A percentile compares a stretch with the other conserved stretches of the same genome.
Evolutionary conservation across 306 rosid genomes (phyloP).

Genomic region (Vigna unguiculata): DNA sequence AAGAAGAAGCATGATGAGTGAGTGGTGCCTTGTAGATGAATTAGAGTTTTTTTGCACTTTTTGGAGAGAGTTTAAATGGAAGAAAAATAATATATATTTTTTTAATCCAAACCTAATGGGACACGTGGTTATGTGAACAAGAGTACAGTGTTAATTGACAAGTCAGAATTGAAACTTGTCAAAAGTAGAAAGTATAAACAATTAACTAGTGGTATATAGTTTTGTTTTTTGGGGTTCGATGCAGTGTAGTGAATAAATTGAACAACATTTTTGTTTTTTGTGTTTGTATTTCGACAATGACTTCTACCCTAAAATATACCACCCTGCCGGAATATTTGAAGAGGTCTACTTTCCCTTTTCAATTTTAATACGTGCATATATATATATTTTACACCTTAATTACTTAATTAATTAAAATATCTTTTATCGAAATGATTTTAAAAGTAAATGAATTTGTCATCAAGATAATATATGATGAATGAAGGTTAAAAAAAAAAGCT

Average conservation of each 20-base stretch:
- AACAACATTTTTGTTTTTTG: background rate
- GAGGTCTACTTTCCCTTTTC: background rate
- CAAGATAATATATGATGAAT: too few relatives aligned
- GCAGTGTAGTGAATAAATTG: slow-evolving; percentile 4
- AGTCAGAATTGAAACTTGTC: slow-evolving; percentile 3
- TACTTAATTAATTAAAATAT: too few relatives aligned
- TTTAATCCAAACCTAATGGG: background rate
- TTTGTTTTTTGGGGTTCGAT: background rate
- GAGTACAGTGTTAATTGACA: background rate
- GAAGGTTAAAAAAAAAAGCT: too few relatives aligned
- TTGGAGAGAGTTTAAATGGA: background rate
- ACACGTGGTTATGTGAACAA: background rate
- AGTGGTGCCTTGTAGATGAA: background rate
- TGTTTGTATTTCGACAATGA: background rate
- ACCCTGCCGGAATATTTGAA: background rate
- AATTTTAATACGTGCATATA: too few relatives aligned
- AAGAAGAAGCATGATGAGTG: background rate
- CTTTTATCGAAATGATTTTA: too few relatives aligned
- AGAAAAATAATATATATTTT: background rate
- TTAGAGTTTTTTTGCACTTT: background rate
- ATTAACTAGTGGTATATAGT: background rate
- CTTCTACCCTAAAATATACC: background rate
- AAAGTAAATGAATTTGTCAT: too few relatives aligned
- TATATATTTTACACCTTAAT: too few relatives aligned
- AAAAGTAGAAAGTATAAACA: background rate